A percentile compares a stretch with the other conserved stretches of the same genome.
These are phyloP conservation scores for Ilyonectria sp. DNA, from an alignment of 2,329 filamentous ascomycete genomes.

Conservation along the genomic window DNA sequence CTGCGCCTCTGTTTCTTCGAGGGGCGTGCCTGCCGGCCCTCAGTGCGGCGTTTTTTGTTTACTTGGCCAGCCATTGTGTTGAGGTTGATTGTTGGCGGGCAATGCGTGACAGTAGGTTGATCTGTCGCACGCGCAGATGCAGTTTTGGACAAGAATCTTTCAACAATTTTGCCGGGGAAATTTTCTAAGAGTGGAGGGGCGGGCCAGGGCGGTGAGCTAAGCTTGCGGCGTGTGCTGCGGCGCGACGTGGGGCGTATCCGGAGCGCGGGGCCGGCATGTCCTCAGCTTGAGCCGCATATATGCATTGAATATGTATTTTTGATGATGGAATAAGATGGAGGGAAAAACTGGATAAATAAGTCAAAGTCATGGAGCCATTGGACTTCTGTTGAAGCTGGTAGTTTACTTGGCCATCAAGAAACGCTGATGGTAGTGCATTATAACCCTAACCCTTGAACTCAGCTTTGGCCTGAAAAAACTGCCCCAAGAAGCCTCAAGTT, in stretches of 20 bases:
- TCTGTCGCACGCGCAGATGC: conserved; percentile 32
- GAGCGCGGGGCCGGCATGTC: conserved; percentile 21
- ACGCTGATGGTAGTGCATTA: no score
- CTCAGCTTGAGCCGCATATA: neutral
- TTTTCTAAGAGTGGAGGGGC: conserved; percentile 48
- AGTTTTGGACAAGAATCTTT: conserved; percentile 40
- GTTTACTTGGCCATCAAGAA: neutral
- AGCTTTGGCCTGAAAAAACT: neutral
- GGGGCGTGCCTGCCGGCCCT: conserved; percentile 56
- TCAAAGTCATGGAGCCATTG: neutral
- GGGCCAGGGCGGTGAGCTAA: conserved; percentile 46
- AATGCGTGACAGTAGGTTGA: conserved; percentile 27
- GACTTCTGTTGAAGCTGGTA: neutral
- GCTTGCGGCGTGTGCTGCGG: conserved; percentile 23
- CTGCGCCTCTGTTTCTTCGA: conserved; percentile 68
- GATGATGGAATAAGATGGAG: neutral
- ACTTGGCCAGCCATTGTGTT: conserved; percentile 52
- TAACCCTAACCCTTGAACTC: conserved; percentile 36
- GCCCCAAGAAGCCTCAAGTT: neutral
- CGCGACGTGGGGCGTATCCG: conserved; percentile 24
- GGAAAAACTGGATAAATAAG: neutral
- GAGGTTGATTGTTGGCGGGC: conserved; percentile 28
- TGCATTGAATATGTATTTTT: neutral
- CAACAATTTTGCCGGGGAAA: conserved; percentile 41
- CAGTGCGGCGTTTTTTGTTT: conserved; percentile 53